phyloP scores from a whole-genome alignment of 768 basidiomycete species.

The Suillus subaureus region DNA sequence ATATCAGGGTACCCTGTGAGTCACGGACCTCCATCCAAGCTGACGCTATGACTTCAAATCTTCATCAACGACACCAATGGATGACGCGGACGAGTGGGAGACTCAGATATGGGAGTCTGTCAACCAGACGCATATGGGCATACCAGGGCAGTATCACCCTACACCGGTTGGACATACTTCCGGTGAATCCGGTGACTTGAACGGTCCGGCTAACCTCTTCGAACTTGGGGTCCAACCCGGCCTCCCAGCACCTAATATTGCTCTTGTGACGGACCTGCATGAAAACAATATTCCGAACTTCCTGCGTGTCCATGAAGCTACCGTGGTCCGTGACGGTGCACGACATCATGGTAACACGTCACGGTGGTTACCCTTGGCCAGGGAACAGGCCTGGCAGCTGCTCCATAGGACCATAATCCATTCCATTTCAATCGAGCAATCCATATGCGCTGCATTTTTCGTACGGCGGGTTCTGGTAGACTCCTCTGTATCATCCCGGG shows the following conservation, averaged over 20 bases:
- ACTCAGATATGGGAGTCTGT: too few species aligned
- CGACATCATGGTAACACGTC: conserved; percentile 52
- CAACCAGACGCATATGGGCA: too few species aligned
- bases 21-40: too few species aligned
- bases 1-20: too few species aligned
- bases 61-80: too few species aligned
- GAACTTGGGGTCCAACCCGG: not conserved
- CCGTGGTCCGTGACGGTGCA: not conserved
- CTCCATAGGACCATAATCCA: conserved; percentile 3
- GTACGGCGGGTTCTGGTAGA: conserved; percentile 64
- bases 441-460: not conserved
- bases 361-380: conserved; percentile 59
- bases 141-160: too few species aligned
- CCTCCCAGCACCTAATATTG: conserved; percentile 10
- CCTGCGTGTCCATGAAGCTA: conserved; percentile 23
- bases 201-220: not conserved
- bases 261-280: conserved; percentile 23
- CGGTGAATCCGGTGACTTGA: not conserved
- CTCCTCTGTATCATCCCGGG: conserved; percentile 76
- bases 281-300: conserved; percentile 35
- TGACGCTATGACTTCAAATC: too few species aligned
- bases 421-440: not conserved
- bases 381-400: conserved; percentile 78
- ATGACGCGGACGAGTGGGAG: too few species aligned
- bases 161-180: not conserved